Evolutionary conservation across 2,329 filamentous ascomycete genomes (phyloP).

Genomic region (Apiospora rasikravindrae): DNA sequence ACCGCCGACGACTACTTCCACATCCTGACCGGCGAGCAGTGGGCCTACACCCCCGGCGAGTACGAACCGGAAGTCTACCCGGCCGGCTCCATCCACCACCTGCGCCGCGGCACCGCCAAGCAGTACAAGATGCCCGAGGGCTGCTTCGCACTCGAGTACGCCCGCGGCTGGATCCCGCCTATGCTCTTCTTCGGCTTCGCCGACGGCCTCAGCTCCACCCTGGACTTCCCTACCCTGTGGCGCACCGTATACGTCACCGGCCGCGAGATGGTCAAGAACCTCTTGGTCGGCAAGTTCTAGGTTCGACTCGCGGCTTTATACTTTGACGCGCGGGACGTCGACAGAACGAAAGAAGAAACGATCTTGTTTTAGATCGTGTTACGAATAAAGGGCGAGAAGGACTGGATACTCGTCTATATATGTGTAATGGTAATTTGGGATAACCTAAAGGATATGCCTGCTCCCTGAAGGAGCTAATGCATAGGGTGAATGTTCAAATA

Average conservation of each 20-base stretch:
- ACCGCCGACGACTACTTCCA: conserved; percentile 95
- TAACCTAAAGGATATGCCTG: neutral
- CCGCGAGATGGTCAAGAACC: conserved; percentile 75
- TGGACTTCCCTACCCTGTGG: conserved; percentile 87
- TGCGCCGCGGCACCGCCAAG: conserved; percentile 73
- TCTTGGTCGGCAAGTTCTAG: conserved; percentile 74
- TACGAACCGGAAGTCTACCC: conserved; percentile 74
- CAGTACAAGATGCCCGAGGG: conserved; percentile 81
- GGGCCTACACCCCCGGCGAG: conserved; percentile 72
- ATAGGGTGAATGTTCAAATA: neutral
- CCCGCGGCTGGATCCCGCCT: conserved; percentile 87
- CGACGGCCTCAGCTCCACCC: conserved; percentile 78
- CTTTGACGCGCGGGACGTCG: neutral
- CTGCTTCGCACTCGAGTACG: conserved; percentile 85
- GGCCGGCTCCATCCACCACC: conserved; percentile 72
- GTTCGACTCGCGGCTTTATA: neutral
- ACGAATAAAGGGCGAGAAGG: neutral
- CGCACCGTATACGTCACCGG: conserved; percentile 76
- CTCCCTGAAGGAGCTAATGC: neutral
- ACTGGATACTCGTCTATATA: neutral
- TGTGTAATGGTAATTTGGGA: neutral
- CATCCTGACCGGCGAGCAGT: conserved; percentile 80
- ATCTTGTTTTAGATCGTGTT: neutral
- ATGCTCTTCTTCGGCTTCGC: conserved; percentile 92
- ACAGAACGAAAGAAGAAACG: neutral